Evolutionary conservation across 192 early-diverging fungal species (phyloP).

Genomic region (Podila horticola): DNA sequence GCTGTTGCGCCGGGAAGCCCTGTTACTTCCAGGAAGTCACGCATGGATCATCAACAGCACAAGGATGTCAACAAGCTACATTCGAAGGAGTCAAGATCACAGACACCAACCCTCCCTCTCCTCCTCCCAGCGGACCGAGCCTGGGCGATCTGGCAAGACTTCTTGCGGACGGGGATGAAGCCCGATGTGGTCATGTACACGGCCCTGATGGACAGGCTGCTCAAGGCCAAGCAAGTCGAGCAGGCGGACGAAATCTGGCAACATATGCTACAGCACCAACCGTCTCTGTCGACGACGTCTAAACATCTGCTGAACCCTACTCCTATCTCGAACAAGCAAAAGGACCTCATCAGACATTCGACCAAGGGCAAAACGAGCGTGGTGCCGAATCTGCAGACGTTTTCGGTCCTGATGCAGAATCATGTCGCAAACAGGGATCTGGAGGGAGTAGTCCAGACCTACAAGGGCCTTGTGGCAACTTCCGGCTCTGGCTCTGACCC

Average conservation of each 20-base stretch:
- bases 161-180: constrained; percentile 41
- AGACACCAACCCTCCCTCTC: too few relatives aligned
- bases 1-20: too few relatives aligned
- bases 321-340: neutral
- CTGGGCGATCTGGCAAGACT: constrained; percentile 47
- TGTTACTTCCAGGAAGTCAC: neutral
- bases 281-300: neutral
- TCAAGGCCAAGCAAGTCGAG: constrained; percentile 30
- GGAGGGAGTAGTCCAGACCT: constrained; percentile 17
- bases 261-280: constrained; percentile 4
- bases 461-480: constrained; percentile 10
- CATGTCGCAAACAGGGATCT: constrained; percentile 18
- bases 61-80: too few relatives aligned
- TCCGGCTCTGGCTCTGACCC: neutral
- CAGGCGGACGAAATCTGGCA: constrained; percentile 37
- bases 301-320: neutral
- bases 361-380: neutral
- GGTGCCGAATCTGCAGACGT: constrained; percentile 30
- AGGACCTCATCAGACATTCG: neutral
- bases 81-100: neutral
- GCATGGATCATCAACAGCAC: neutral
- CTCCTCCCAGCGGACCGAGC: constrained; percentile 2
- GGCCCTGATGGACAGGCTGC: constrained; percentile 17
- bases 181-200: constrained; percentile 45
- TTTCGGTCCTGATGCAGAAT: constrained; percentile 36